phyloP scores from a whole-genome alignment of 129 eudicot species.

The Saussurea involucrata region DNA sequence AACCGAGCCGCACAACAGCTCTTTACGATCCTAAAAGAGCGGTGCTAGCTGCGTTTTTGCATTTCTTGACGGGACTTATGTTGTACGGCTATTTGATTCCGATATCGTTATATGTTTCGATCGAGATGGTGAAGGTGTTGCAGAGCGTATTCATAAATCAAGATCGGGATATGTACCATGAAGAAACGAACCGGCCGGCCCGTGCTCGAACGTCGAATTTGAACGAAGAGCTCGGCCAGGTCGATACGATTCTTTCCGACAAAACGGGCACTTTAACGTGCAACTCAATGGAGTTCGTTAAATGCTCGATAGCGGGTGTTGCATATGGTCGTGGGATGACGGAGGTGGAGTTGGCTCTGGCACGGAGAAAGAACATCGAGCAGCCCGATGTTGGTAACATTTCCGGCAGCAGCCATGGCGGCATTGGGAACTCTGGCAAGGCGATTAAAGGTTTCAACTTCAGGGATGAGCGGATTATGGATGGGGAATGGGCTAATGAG shows the following conservation, averaged over 20 bases:
- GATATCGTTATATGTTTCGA: constrained; percentile 87
- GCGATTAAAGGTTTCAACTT: constrained; percentile 78
- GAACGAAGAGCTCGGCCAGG: constrained; percentile 95
- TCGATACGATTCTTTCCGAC: constrained; percentile 85
- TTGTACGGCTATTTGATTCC: constrained; percentile 91
- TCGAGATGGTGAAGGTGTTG: constrained; percentile 89
- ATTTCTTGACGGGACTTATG: constrained; percentile 86
- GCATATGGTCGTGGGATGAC: constrained; percentile 96
- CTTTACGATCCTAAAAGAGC: constrained; percentile 73
- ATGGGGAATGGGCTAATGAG: constrained; percentile 74
- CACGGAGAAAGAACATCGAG: constrained; percentile 44
- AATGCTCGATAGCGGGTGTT: constrained; percentile 88
- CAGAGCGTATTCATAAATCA: constrained; percentile 86
- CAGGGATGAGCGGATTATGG: constrained; percentile 72
- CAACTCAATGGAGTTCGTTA: constrained; percentile 97
- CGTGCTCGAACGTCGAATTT: constrained; percentile 91
- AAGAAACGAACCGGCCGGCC: constrained; percentile 81
- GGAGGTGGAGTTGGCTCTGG: constrained; percentile 83
- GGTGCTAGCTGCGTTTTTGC: constrained; percentile 68
- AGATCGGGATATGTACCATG: constrained; percentile 90
- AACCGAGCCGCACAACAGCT: constrained; percentile 59
- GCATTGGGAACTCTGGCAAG: constrained; percentile 32
- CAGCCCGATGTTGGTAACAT: constrained; percentile 24
- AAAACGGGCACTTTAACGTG: constrained; percentile 96
- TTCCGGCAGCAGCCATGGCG: constrained; percentile 8